These are phyloP conservation scores for Auricularia cornea DNA, from an alignment of 768 basidiomycete species.

Conservation along the genomic window DNA sequence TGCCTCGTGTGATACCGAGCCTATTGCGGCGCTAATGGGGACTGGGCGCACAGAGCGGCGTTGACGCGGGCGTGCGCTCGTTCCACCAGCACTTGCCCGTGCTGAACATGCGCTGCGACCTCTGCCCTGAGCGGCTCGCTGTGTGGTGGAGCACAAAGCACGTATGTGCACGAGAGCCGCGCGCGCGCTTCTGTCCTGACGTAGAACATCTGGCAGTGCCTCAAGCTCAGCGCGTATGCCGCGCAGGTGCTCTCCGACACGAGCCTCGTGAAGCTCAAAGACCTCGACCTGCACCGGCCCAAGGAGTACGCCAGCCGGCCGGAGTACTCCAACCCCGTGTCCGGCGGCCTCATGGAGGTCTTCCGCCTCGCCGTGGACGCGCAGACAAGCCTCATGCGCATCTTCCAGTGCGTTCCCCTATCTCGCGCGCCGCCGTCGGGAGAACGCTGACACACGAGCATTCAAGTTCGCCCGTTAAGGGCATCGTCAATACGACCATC, in stretches of 20 bases:
- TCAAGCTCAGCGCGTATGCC: conserved; percentile 46
- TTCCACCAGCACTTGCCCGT: conserved; percentile 55
- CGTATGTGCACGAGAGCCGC: conserved; percentile 18
- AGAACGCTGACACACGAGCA: too few relatives aligned
- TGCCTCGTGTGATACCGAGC: too few relatives aligned
- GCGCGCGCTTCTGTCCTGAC: not conserved
- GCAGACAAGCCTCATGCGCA: conserved; percentile 37
- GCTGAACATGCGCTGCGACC: conserved; percentile 55
- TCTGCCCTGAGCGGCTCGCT: conserved; percentile 42
- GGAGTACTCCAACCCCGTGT: conserved; percentile 33
- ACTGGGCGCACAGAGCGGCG: conserved; percentile 33
- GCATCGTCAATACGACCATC: conserved; percentile 37
- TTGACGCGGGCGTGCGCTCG: conserved; percentile 38
- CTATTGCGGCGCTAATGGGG: too few relatives aligned
- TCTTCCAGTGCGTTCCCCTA: conserved; percentile 32
- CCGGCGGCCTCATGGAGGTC: conserved; percentile 38
- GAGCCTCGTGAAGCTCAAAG: conserved; percentile 33
- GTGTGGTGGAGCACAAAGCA: conserved; percentile 52
- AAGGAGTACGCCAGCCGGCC: conserved; percentile 37
- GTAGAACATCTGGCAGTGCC: conserved; percentile 25
- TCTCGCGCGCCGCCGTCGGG: conserved; percentile 27
- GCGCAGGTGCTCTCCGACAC: conserved; percentile 43
- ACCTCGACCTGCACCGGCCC: conserved; percentile 39
- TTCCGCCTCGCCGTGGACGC: conserved; percentile 45
- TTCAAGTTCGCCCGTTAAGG: conserved; percentile 13